Base-by-base conservation (phyloP, 2,329 filamentous ascomycete genomes). In the Lasiodiplodia hormozganensis region DNA sequence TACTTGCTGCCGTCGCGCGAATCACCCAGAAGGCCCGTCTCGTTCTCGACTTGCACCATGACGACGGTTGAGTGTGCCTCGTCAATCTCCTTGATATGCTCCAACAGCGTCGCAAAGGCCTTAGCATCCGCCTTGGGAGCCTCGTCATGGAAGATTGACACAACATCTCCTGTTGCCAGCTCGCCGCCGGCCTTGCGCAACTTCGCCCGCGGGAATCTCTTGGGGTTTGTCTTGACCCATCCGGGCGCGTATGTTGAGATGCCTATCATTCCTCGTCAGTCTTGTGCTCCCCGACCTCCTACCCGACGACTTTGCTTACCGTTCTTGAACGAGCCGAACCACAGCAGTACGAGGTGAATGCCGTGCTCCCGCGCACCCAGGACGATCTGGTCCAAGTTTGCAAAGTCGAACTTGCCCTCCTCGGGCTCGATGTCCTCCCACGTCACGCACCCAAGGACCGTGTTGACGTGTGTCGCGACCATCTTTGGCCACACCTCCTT, bases 41-140 rank as follows among this genome's bases (percentile, higher is more conserved):
- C 85, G 52, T 87, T 87, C 73, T 88, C 83, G n/a, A 88, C 85
- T 70, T 87, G 85, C 0, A 87, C 81, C 85, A 87, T 87, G 2
- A 87, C 70, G 0, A 87, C 85, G 0, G 85, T 87, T 2, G 76
- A 80, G 53, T 86, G 78, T 12, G 79, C 73, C 1, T 74, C 75
- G 56, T 87, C 85, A 4, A 86, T 72, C 2, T 83, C 74, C 7
- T 80, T 80, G 12, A 83, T 57, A 62, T 83, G 81, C 5, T 70
- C 69, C 76, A 83, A 76, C 11, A 84, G 72, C 40, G 70, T 72
- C 1, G 69, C 67, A 69, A 83, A 84, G 0, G 81, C 82, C 69
- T 76, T 80, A 0, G 76, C 74, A 70, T 84, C 82, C 7, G 78
- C 76, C 54, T 76, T 75, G 51, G 70, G 73, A 21, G 71, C 76